These are phyloP conservation scores for Pisolithus thermaeus DNA, from an alignment of 1,284 basidiomycete genomes.

Conservation along the genomic window DNA sequence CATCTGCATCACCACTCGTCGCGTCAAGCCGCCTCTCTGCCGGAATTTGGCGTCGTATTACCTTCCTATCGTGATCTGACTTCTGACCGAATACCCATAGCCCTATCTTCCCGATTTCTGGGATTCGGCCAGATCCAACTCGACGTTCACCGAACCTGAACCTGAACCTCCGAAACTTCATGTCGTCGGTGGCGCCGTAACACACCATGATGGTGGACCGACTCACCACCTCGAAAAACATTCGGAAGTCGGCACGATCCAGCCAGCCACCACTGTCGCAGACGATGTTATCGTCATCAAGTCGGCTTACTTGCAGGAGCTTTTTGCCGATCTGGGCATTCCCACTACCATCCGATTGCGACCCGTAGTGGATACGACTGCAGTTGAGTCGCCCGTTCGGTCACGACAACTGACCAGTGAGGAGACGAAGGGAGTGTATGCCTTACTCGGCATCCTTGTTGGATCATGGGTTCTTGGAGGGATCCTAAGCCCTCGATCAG, in stretches of 20 bases:
- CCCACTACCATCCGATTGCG: constrained; percentile 25
- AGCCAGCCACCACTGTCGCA: constrained; percentile 4
- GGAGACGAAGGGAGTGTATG: constrained; percentile 49
- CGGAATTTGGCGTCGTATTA: not conserved
- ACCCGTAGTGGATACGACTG: constrained; percentile 7
- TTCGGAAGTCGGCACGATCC: constrained; percentile 8
- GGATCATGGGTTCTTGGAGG: constrained; percentile 50
- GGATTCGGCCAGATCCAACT: constrained; percentile 47
- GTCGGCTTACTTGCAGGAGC: constrained; percentile 26
- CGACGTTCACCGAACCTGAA: constrained; percentile 23
- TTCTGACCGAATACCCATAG: constrained; percentile 31
- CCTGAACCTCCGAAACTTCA: constrained; percentile 54
- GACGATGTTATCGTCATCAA: constrained; percentile 9
- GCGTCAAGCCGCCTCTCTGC: not conserved
- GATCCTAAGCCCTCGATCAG: constrained; percentile 25
- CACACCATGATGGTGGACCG: constrained; percentile 62
- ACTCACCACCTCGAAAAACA: constrained; percentile 48
- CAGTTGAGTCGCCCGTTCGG: constrained; percentile 10
- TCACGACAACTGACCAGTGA: constrained; percentile 43
- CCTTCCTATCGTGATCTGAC: constrained; percentile 3
- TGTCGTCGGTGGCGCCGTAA: constrained; percentile 62
- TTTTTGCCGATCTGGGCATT: constrained; percentile 36
- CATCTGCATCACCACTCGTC: not conserved
- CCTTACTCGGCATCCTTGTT: constrained; percentile 47
- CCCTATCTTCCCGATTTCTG: constrained; percentile 72